These are phyloP conservation scores for Yamagishiella unicocca DNA, from an alignment of 139 green algal species.

Conservation along the genomic window DNA sequence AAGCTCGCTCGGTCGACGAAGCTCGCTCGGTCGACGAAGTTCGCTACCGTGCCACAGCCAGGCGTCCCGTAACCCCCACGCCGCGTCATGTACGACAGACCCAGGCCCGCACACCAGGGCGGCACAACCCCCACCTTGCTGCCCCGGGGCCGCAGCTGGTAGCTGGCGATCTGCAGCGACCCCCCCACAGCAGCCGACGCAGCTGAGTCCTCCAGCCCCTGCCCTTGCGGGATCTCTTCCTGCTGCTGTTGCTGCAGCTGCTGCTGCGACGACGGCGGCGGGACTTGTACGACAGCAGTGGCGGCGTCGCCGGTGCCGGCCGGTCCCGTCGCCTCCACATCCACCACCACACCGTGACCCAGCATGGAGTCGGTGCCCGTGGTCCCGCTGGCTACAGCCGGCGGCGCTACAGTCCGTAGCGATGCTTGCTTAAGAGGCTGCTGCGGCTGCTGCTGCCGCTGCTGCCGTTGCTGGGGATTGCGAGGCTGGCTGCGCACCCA, in stretches of 20 bases:
- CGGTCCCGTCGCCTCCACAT: no score
- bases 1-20: no score
- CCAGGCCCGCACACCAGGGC: neutral
- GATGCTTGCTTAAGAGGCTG: neutral
- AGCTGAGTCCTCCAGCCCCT: neutral
- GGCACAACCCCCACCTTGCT: neutral
- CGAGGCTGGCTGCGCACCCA: neutral
- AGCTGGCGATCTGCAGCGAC: constrained; percentile 8
- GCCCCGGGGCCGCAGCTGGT: constrained; percentile 4
- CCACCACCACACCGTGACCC: no score
- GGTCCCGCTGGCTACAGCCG: neutral
- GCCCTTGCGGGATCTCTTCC: no score
- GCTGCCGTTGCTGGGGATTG: neutral
- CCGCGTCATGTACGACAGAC: neutral
- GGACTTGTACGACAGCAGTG: neutral
- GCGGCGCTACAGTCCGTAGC: no score
- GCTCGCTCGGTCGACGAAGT: no score
- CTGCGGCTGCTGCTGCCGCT: neutral
- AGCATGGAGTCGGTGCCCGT: no score
- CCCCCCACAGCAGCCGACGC: neutral
- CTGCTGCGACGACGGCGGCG: neutral
- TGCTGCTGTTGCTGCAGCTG: no score
- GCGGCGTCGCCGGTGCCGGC: neutral
- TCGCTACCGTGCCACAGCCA: no score
- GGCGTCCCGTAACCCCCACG: no score